phyloP scores from a whole-genome alignment of 352 stramenopile species.

The Ochromonadaceae sp. region DNA sequence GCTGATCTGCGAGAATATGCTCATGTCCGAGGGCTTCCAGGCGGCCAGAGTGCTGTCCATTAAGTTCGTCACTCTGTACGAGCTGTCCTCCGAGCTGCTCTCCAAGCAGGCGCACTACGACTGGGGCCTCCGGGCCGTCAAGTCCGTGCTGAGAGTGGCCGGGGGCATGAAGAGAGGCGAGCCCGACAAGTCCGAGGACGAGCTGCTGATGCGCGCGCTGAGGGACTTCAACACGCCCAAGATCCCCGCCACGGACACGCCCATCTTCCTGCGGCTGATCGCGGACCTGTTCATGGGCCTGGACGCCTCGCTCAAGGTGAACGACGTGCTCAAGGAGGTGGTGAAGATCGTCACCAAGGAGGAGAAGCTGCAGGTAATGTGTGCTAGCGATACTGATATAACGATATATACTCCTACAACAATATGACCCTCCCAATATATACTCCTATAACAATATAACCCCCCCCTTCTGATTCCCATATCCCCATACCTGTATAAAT shows the following conservation, averaged over 20 bases:
- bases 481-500: too few relatives aligned
- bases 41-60: constrained; percentile 75
- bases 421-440: too few relatives aligned
- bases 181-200: constrained; percentile 70
- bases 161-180: constrained; percentile 75
- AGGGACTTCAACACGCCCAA: constrained; percentile 83
- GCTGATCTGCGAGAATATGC: constrained; percentile 89
- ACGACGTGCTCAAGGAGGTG: constrained; percentile 72
- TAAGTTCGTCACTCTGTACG: constrained; percentile 84
- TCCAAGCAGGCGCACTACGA: constrained; percentile 87
- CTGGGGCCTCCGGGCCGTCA: constrained; percentile 75
- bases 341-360: constrained; percentile 71
- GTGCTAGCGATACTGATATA: too few relatives aligned
- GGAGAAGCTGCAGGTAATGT: constrained; percentile 62
- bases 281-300: constrained; percentile 68
- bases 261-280: constrained; percentile 73
- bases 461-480: too few relatives aligned
- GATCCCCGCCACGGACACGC: constrained; percentile 72
- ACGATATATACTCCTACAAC: too few relatives aligned
- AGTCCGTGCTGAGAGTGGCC: constrained; percentile 76
- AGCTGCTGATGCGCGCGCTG: constrained; percentile 66
- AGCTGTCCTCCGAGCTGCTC: constrained; percentile 76
- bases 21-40: constrained; percentile 85
- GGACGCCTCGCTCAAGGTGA: constrained; percentile 79
- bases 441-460: too few relatives aligned